phyloP scores from a whole-genome alignment of 1,284 basidiomycete genomes.

The Microbotryomycetes sp. region DNA sequence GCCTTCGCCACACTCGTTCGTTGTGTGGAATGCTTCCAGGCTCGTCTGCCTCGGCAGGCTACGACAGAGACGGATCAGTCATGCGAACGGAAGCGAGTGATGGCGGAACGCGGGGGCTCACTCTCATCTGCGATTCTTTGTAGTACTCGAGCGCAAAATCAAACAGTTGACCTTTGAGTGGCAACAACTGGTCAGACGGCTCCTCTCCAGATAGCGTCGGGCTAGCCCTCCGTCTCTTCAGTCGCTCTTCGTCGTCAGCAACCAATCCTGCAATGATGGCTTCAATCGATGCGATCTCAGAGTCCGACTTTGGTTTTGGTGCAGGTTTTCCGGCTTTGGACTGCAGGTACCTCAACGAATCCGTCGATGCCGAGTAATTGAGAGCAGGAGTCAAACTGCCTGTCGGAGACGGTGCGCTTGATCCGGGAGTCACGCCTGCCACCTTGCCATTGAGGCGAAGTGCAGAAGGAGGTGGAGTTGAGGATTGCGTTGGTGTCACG shows the following conservation, averaged over 20 bases:
- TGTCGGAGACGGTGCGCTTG: constrained; percentile 4
- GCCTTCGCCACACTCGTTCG: constrained; percentile 89
- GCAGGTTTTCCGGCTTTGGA: constrained; percentile 16
- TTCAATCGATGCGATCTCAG: constrained; percentile 10
- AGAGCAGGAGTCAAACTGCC: constrained; percentile 19
- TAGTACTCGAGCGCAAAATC: constrained; percentile 98
- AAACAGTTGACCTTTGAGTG: constrained; percentile 84
- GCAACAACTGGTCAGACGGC: constrained; percentile 51
- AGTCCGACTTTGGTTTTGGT: constrained; percentile 3
- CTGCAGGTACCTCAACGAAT: constrained; percentile 29
- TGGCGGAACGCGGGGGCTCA: constrained; percentile 45
- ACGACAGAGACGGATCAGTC: constrained; percentile 7
- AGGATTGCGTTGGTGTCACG: constrained; percentile 41
- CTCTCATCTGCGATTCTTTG: constrained; percentile 96
- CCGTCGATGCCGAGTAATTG: constrained; percentile 23
- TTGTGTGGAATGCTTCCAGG: constrained; percentile 91
- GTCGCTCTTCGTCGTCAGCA: constrained; percentile 26
- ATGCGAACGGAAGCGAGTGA: neutral
- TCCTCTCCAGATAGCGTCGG: constrained; percentile 15
- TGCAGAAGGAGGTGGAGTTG: constrained; percentile 52
- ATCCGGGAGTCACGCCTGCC: neutral
- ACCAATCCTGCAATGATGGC: constrained; percentile 17
- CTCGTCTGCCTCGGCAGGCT: constrained; percentile 92
- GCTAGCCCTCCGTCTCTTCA: constrained; percentile 21
- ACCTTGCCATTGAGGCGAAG: constrained; percentile 11